Evolutionary conservation across 2,329 filamentous ascomycete genomes (phyloP), one percentile per base, ranked within the genome.

Genomic region (Xylariaceae sp.): DNA sequence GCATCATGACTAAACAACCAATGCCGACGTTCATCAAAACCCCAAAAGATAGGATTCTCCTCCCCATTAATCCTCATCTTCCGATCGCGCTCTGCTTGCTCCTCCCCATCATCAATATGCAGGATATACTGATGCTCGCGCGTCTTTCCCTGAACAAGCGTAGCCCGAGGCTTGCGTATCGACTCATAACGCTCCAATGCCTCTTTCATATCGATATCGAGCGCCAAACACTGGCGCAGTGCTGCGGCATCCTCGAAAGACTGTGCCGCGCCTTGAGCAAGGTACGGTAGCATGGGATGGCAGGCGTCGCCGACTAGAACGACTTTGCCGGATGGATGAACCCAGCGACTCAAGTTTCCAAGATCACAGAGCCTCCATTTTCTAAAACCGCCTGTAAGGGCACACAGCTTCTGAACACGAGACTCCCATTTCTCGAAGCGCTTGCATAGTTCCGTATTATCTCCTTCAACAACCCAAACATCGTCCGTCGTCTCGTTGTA

Each of bases 331-430:
- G 14, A 13, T 13, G 41, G 63, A 55, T 74, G 70, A 0, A 70
- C 66, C 75, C 74, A 79, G 7, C 64, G 60, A 1, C 66, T 58
- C 36, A 78, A 64, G 22, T 69, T 63, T 6, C 64, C 63, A 13
- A 75, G 67, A 51, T 76, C 75, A 51, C 69, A 73, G 5, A 78
- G 71, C 5, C 71, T 70, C 76, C 75, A 78, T 57, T 78, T 77
- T 54, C 72, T 66, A 34, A 75, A 74, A 41, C 70, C 66, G 19
- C 66, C 64, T 4, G 67, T 67, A 34, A 71, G 66, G 14, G 59
- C 63, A 18, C 41, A 42, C 13, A 42, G 48, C 59, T 68, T 72
- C 36, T 54, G 62, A 2, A 73, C 65, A 19, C 65, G 61, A 0
- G 68, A 62, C 39, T 72, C 69, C 72, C 72, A 75, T 28, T 50